These are phyloP conservation scores for Colletotrichum filicis DNA, from an alignment of 2,329 filamentous ascomycete genomes.

Conservation along the genomic window DNA sequence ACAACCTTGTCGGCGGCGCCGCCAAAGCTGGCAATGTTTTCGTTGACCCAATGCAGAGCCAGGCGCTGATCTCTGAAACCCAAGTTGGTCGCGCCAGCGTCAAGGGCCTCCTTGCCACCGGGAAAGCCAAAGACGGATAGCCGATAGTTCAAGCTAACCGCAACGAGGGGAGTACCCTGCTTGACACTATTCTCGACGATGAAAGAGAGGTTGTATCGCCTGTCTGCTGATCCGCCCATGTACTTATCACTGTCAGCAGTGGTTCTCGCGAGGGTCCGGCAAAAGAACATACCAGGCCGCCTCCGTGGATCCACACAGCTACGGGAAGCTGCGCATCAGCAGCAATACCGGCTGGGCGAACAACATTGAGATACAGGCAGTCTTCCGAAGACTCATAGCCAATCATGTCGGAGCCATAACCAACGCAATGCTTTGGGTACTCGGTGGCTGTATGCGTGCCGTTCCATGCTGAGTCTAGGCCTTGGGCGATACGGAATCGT, in stretches of 20 bases:
- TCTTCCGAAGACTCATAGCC: slow-evolving; percentile 55
- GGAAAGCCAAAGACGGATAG: slow-evolving; percentile 60
- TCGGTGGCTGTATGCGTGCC: slow-evolving; percentile 52
- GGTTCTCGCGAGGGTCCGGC: not conserved
- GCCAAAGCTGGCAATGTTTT: slow-evolving; percentile 57
- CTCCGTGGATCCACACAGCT: slow-evolving; percentile 67
- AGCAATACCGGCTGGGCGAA: slow-evolving; percentile 62
- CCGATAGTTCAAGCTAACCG: slow-evolving; percentile 61
- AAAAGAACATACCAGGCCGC: slow-evolving; percentile 38
- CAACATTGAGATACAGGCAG: slow-evolving; percentile 71
- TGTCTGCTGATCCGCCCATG: slow-evolving; percentile 49
- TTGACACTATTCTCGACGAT: slow-evolving; percentile 61
- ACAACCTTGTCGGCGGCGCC: slow-evolving; percentile 58
- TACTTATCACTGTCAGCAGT: slow-evolving; percentile 10
- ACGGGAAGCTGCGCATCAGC: slow-evolving; percentile 59
- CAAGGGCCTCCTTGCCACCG: slow-evolving; percentile 50
- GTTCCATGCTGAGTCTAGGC: slow-evolving; percentile 58
- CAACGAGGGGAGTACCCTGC: slow-evolving; percentile 59
- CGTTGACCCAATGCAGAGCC: slow-evolving; percentile 59
- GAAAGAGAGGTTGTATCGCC: slow-evolving; percentile 70
- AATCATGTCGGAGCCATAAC: slow-evolving; percentile 53
- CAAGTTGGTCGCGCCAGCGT: slow-evolving; percentile 58
- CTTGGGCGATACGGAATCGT: slow-evolving; percentile 58
- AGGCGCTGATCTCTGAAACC: slow-evolving; percentile 60
- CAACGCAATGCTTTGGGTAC: slow-evolving; percentile 59